Base-by-base conservation (phyloP, 164 flowering plant genomes). In the Pachysandra terminalis region DNA sequence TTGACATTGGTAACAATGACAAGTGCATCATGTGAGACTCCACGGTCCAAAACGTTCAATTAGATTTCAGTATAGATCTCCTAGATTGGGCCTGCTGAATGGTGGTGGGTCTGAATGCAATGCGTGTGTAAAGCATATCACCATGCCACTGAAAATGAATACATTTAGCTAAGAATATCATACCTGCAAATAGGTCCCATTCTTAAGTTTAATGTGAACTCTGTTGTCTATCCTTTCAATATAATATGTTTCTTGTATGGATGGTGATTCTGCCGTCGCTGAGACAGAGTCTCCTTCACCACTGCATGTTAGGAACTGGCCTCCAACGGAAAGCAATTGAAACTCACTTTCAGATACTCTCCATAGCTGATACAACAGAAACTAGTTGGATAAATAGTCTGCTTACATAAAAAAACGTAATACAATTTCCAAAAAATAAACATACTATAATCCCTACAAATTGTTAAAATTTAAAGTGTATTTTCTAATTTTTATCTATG, bases 101-200 rank as follows among this genome's bases (percentile, higher is more conserved):
- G 59, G 59, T 56, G 10, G 14, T 56, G 7, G 59, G 59, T 23
- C n/a, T 19, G 40, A 51, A n/a, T 40, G 27, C 40, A 19, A 15
- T 64, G 57, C 19, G 21, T 25, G 56, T 3, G 28, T 4, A 51
- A 56, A 25, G 37, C 26, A 2, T 59, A 27, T 64, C 59, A 28
- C 10, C 21, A 26, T 9, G 24, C 14, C 51, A 48, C 54, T 51
- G 13, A 19, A n/a, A 53, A 52, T 56, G 22, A 17, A 25, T 56
- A 37, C 21, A 27, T 19, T 32, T 32, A 32, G 64, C 56, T 61
- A 10, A 56, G 59, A 66, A 19, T 56, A 67, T 59, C 59, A 56
- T 77, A 90, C 98, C 89, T 93, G 95, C 65, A 89, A 69, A 80
- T 90, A 93, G 61, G 73, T 68, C 22, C 91, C 95, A 73, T 52